Conservation (phyloP, 345 rosid species). For the Citrus mangshanensis region DNA sequence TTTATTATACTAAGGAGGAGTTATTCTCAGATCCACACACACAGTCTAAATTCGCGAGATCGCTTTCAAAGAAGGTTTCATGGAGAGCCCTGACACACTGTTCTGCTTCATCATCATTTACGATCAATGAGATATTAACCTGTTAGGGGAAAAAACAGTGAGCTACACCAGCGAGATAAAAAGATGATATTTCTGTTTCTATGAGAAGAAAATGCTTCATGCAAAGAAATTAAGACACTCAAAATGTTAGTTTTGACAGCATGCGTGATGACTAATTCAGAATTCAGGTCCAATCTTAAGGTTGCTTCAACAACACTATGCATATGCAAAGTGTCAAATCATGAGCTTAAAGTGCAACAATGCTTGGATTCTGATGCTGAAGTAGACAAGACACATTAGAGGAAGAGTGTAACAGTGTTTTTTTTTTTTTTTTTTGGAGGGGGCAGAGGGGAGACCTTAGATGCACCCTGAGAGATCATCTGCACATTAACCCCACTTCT, state of each 20-base stretch:
- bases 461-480: conserved; percentile 99
- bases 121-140: conserved; percentile 93
- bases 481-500: conserved; percentile 90
- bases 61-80: conserved; percentile 62
- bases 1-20: conserved; percentile 26
- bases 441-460: conserved; percentile 52
- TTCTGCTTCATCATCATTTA: conserved; percentile 80
- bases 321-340: neutral
- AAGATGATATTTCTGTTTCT: neutral
- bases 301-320: neutral
- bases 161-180: neutral
- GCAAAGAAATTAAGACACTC: neutral
- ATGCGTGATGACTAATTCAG: neutral
- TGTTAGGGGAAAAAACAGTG: conserved; percentile 16
- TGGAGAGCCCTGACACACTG: conserved; percentile 84
- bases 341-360: neutral
- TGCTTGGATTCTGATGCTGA: neutral
- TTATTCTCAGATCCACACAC: conserved; percentile 32
- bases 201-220: neutral
- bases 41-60: conserved; percentile 39
- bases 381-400: neutral
- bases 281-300: neutral
- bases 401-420: neutral
- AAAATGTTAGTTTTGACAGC: neutral
- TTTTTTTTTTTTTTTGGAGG: too few relatives aligned